A percentile compares a stretch with the other conserved stretches of the same genome.
phyloP scores from a whole-genome alignment of 2,329 filamentous ascomycete genomes.

The Diplodia corticola region DNA sequence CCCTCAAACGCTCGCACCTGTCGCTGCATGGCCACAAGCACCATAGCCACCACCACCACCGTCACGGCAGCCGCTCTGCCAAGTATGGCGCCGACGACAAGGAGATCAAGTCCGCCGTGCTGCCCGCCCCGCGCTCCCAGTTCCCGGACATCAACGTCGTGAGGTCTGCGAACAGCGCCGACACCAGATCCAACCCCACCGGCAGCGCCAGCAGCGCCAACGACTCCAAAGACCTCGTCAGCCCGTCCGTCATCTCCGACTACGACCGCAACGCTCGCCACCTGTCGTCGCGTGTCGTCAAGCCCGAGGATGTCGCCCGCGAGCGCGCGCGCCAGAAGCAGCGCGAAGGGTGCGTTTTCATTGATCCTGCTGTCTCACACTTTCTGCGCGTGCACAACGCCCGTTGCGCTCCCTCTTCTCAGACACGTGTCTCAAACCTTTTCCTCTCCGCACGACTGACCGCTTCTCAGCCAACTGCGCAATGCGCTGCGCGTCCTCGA shows the following conservation, averaged over 20 bases:
- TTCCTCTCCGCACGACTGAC: background rate
- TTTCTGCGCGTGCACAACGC: background rate
- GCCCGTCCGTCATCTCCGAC: slow-evolving; percentile 3
- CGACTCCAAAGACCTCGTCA: background rate
- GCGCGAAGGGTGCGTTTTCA: slow-evolving; percentile 39
- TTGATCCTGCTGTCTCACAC: background rate
- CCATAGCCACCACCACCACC: slow-evolving; percentile 28
- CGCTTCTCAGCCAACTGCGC: slow-evolving; percentile 39
- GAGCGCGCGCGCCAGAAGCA: slow-evolving; percentile 39
- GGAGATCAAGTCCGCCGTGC: slow-evolving; percentile 45
- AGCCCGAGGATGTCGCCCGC: slow-evolving; percentile 41
- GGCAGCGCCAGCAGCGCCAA: background rate
- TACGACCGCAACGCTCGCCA: background rate
- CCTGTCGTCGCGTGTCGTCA: slow-evolving; percentile 33
- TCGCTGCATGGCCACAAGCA: slow-evolving; percentile 32
- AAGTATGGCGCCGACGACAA: slow-evolving; percentile 40
- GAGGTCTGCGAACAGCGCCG: slow-evolving; percentile 31
- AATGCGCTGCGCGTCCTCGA: slow-evolving; percentile 50
- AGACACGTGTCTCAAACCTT: slow-evolving; percentile 6
- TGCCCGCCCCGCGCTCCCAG: slow-evolving; percentile 46
- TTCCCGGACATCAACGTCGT: slow-evolving; percentile 43
- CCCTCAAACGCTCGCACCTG: slow-evolving; percentile 33
- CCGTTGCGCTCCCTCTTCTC: background rate
- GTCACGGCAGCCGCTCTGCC: slow-evolving; percentile 25
- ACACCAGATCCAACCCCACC: background rate